Evolutionary conservation across 495 filamentous ascomycete genomes (phyloP).

Genomic region (Jackrogersella multiformis): DNA sequence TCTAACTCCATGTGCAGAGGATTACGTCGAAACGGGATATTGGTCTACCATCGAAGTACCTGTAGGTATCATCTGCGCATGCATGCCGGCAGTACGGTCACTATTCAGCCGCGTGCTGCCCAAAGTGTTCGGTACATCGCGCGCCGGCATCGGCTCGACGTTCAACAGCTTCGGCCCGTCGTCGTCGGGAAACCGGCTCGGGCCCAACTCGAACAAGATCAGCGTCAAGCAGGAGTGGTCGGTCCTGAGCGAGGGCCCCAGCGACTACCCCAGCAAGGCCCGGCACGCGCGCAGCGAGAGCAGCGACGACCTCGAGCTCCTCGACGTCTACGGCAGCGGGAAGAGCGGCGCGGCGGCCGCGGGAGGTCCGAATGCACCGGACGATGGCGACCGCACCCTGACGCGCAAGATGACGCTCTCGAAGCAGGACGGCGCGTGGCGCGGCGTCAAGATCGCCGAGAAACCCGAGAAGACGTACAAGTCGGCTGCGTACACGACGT

Average conservation of each 20-base stretch:
- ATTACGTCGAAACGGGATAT: conserved; percentile 52
- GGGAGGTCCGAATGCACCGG: background rate
- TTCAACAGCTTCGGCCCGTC: conserved; percentile 23
- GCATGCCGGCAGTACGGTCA: conserved; percentile 51
- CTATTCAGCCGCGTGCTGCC: conserved; percentile 44
- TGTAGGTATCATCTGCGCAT: conserved; percentile 52
- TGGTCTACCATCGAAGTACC: conserved; percentile 57
- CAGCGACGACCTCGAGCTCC: conserved; percentile 26
- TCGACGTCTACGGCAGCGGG: conserved; percentile 4
- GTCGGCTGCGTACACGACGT: conserved; percentile 6
- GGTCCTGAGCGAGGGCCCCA: conserved; percentile 25
- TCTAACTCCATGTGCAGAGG: conserved; percentile 33
- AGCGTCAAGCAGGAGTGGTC: conserved; percentile 40
- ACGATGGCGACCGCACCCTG: background rate
- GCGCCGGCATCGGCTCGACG: conserved; percentile 15
- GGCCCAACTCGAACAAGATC: conserved; percentile 27
- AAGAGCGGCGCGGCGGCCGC: background rate
- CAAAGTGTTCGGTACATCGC: conserved; percentile 39
- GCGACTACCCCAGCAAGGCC: background rate
- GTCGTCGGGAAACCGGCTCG: conserved; percentile 17
- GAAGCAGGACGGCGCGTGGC: conserved; percentile 31
- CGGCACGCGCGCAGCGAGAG: conserved; percentile 11
- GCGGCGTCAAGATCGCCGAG: conserved; percentile 20
- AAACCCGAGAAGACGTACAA: conserved; percentile 21
- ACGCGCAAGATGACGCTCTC: conserved; percentile 36